Conservation (phyloP, 441 rosid species). For the Jatropha podagrica region DNA sequence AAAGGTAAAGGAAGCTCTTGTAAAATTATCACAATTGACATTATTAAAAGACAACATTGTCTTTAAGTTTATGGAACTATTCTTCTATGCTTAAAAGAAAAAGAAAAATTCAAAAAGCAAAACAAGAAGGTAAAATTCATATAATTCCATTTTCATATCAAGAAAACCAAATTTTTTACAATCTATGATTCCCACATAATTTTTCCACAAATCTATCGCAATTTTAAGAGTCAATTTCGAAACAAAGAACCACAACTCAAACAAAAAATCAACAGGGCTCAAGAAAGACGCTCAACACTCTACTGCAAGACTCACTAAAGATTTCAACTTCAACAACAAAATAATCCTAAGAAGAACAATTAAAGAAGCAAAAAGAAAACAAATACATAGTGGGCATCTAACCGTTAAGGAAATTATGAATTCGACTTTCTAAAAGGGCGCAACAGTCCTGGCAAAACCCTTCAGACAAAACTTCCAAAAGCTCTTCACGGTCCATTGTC, state of each 20-base stretch:
- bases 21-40: not conserved
- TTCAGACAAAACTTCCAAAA: constrained; percentile 32
- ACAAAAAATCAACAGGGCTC: too few relatives aligned
- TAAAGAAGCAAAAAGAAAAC: not conserved
- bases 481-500: constrained; percentile 24
- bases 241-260: not conserved
- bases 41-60: not conserved
- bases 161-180: too few relatives aligned
- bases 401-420: constrained; percentile 18
- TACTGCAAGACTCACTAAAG: not conserved
- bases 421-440: constrained; percentile 19
- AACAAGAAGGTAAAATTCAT: not conserved
- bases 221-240: too few relatives aligned
- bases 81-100: not conserved
- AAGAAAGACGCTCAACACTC: not conserved
- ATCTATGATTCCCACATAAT: too few relatives aligned
- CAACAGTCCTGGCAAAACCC: constrained; percentile 38
- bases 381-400: not conserved
- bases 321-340: not conserved
- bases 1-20: not conserved
- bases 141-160: not conserved
- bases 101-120: not conserved
- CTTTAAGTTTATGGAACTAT: not conserved
- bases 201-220: too few relatives aligned
- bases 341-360: not conserved